These are phyloP conservation scores for Leptodontidium sp. DNA, from an alignment of 2,329 filamentous ascomycete genomes.

Conservation along the genomic window DNA sequence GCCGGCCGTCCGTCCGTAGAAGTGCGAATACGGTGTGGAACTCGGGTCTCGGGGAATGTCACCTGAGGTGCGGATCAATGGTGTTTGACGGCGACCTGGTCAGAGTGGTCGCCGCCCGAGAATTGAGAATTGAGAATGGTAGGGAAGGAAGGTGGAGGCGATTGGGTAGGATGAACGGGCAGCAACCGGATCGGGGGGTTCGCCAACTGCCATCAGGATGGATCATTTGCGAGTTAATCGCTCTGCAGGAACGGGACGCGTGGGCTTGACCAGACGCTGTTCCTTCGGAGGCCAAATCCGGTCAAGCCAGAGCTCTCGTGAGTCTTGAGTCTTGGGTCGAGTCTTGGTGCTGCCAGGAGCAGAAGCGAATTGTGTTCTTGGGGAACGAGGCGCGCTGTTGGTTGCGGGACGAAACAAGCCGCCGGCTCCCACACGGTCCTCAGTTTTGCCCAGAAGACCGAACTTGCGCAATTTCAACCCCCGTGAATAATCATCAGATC, in stretches of 20 bases:
- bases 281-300: too few relatives aligned
- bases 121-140: background rate
- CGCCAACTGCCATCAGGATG: background rate
- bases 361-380: background rate
- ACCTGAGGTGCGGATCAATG: background rate
- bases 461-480: background rate
- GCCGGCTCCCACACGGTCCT: slow-evolving; percentile 11
- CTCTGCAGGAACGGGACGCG: slow-evolving; percentile 1
- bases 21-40: too few relatives aligned
- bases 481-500: background rate
- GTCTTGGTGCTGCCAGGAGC: background rate
- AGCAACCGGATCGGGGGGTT: slow-evolving; percentile 3
- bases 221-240: background rate
- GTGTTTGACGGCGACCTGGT: background rate
- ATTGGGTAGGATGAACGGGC: slow-evolving; percentile 8
- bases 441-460: background rate
- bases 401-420: slow-evolving; percentile 11
- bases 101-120: background rate
- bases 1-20: too few relatives aligned
- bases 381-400: background rate
- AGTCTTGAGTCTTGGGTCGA: too few relatives aligned
- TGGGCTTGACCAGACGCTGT: background rate
- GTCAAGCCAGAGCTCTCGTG: background rate
- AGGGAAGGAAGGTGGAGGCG: slow-evolving; percentile 4
- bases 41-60: too few relatives aligned